These are phyloP conservation scores for Colletotrichum shisoi DNA, from an alignment of 2,329 filamentous ascomycete genomes.

Conservation along the genomic window DNA sequence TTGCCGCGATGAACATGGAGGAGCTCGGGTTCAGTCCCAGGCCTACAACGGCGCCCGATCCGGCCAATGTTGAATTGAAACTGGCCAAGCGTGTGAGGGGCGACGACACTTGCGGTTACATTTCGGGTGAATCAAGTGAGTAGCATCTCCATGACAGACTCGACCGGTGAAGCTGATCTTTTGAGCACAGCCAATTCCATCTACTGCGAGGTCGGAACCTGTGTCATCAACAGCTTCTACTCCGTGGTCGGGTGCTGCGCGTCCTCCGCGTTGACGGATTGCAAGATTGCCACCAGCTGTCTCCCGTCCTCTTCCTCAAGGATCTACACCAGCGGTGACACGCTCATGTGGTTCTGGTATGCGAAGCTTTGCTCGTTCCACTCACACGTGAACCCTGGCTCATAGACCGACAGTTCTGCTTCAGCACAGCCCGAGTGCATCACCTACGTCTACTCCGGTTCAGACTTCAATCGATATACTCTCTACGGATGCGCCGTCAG, in stretches of 20 bases:
- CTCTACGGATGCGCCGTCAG: conserved; percentile 46
- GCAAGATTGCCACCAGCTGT: conserved; percentile 44
- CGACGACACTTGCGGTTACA: conserved; percentile 48
- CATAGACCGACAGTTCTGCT: conserved; percentile 39
- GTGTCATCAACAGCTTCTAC: conserved; percentile 45
- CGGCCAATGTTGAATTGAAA: conserved; percentile 28
- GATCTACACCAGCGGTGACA: conserved; percentile 42
- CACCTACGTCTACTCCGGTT: conserved; percentile 44
- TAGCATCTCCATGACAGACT: conserved; percentile 2
- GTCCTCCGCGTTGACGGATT: conserved; percentile 41
- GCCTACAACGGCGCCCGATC: conserved; percentile 40
- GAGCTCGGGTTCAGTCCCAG: conserved; percentile 38
- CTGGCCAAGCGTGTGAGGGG: conserved; percentile 42
- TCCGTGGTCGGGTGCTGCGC: conserved; percentile 48
- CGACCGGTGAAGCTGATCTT: conserved; percentile 25
- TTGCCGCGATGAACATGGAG: conserved; percentile 40
- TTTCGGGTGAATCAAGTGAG: conserved; percentile 44
- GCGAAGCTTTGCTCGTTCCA: conserved; percentile 11
- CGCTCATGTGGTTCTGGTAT: conserved; percentile 47
- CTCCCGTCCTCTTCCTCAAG: conserved; percentile 42
- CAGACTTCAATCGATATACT: conserved; percentile 43
- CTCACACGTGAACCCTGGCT: neutral
- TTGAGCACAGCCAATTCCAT: conserved; percentile 40
- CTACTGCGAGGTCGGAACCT: conserved; percentile 44
- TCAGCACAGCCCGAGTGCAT: conserved; percentile 44